Percentiles rank a stretch among this genome's conserved stretches.
phyloP scores from a whole-genome alignment of 805 yeast species.

The Dipodascus geniculatus region DNA sequence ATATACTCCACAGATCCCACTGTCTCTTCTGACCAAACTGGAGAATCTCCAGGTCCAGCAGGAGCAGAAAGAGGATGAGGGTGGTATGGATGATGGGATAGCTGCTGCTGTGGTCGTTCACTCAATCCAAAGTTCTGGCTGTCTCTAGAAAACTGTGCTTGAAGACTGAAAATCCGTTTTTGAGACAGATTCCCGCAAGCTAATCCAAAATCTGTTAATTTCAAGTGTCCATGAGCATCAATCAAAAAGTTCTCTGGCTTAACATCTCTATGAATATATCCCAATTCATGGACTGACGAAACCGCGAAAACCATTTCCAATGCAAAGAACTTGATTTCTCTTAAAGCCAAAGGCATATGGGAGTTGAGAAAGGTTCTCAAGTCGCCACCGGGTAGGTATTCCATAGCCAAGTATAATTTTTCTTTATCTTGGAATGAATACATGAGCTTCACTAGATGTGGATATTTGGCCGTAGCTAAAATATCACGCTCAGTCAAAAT shows the following conservation, averaged over 20 bases:
- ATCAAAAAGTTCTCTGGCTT: conserved; percentile 91
- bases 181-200: conserved; percentile 94
- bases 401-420: conserved; percentile 92
- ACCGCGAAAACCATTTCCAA: conserved; percentile 95
- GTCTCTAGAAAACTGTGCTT: conserved; percentile 47
- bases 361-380: conserved; percentile 88
- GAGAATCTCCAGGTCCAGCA: conserved; percentile 59
- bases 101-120: conserved; percentile 68
- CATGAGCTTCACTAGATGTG: conserved; percentile 86
- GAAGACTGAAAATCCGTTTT: conserved; percentile 89
- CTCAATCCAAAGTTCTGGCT: conserved; percentile 62
- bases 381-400: conserved; percentile 98
- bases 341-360: conserved; percentile 84
- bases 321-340: conserved; percentile 89
- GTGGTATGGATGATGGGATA: conserved; percentile 38
- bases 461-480: conserved; percentile 87
- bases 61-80: conserved; percentile 72
- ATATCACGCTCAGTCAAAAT: conserved; percentile 94
- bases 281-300: conserved; percentile 84
- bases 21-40: conserved; percentile 87
- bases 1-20: conserved; percentile 98
- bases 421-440: conserved; percentile 93
- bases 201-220: conserved; percentile 90
- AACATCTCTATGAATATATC: conserved; percentile 93
- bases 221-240: conserved; percentile 83